phyloP scores from a whole-genome alignment of 305 asterid genomes.

The Nicotiana rustica region DNA sequence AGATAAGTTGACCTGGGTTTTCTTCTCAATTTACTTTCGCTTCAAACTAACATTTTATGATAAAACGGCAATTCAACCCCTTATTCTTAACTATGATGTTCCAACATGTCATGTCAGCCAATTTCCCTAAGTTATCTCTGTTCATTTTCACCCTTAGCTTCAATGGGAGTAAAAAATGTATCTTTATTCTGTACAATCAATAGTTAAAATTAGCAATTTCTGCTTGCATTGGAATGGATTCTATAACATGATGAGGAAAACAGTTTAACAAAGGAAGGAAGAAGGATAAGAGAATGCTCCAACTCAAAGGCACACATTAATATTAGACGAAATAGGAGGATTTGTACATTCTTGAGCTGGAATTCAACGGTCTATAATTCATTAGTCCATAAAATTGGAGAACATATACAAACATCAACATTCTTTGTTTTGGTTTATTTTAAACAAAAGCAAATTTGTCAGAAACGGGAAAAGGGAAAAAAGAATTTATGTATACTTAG shows the following conservation, averaged over 20 bases:
- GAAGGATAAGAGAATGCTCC: not conserved
- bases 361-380: slow-evolving; percentile 23
- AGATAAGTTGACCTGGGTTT: not conserved
- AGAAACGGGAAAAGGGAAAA: not conserved
- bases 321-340: not conserved
- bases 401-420: slow-evolving; percentile 26
- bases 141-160: not conserved
- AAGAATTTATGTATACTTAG: not conserved
- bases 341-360: slow-evolving; percentile 2
- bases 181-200: not conserved
- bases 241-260: not conserved
- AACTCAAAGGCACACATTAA: not conserved
- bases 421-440: not conserved
- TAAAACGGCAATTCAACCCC: not conserved
- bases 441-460: not conserved
- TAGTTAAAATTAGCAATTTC: not conserved
- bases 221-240: not conserved
- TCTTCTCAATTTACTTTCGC: not conserved
- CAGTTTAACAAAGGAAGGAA: not conserved
- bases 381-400: not conserved
- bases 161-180: not conserved
- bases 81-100: not conserved
- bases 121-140: not conserved
- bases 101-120: not conserved
- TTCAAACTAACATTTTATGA: not conserved